These are phyloP conservation scores for Ceratonia siliqua DNA, from an alignment of 306 rosid species.

Conservation along the genomic window DNA sequence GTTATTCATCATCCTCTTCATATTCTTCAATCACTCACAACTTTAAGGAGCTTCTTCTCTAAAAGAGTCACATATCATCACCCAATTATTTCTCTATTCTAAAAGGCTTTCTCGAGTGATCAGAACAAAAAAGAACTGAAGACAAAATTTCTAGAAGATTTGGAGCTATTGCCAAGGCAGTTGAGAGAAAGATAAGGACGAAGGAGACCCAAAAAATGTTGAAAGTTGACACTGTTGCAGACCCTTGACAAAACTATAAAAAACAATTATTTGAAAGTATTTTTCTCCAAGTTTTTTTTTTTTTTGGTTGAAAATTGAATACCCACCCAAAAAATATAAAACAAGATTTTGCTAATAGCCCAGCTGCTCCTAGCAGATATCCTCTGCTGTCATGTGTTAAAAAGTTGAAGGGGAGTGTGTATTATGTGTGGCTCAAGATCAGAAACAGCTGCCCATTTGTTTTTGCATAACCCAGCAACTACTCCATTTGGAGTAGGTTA, in stretches of 20 bases:
- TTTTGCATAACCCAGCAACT: neutral
- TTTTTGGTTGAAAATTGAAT: neutral
- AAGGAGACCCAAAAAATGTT: neutral
- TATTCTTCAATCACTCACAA: neutral
- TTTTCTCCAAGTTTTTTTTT: neutral
- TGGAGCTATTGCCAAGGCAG: neutral
- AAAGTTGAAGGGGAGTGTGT: conserved; percentile 20
- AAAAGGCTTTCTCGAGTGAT: neutral
- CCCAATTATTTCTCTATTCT: neutral
- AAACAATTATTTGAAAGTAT: conserved; percentile 8
- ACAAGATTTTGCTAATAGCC: neutral
- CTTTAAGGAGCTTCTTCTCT: neutral
- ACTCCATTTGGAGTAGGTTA: neutral
- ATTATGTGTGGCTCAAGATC: neutral
- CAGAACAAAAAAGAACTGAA: neutral
- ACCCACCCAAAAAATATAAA: neutral
- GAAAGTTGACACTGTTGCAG: conserved; percentile 2
- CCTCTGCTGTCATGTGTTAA: neutral
- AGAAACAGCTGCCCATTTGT: neutral
- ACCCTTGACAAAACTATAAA: conserved; percentile 9
- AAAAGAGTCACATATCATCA: neutral
- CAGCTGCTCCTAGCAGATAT: conserved; percentile 4
- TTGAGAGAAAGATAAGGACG: neutral
- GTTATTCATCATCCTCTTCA: too few relatives aligned
- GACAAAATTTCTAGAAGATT: neutral